Conservation (phyloP, 257 asterid genomes). For the Mitragyna speciosa region DNA sequence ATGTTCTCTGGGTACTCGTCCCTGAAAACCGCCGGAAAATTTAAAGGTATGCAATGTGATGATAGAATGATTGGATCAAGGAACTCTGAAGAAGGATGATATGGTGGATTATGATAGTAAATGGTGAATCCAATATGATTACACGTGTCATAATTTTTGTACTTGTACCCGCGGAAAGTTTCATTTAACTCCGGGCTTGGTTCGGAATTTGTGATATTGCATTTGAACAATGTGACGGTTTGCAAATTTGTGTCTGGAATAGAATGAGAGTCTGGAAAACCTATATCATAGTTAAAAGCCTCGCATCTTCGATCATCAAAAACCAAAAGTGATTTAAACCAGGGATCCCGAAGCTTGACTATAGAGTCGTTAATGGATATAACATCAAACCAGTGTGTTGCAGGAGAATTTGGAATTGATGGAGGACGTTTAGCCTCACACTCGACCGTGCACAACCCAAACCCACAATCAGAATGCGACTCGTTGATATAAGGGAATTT, state of each 20-base stretch:
- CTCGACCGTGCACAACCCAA: conserved; percentile 24
- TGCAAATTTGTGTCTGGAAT: conserved; percentile 15
- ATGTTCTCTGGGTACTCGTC: not conserved
- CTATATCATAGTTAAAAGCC: not conserved
- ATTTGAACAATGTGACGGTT: conserved; percentile 27
- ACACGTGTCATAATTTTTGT: not conserved
- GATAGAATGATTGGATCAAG: not conserved
- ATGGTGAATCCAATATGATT: no score
- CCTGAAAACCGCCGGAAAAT: not conserved
- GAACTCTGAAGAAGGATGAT: no score
- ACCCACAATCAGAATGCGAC: conserved; percentile 32
- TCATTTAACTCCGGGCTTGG: no score
- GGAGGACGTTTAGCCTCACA: conserved; percentile 13
- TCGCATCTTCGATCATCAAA: not conserved
- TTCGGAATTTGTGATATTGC: not conserved
- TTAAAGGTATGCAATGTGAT: not conserved
- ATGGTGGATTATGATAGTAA: no score
- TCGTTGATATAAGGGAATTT: conserved; percentile 21
- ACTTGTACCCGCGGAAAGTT: not conserved
- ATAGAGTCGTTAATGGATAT: not conserved
- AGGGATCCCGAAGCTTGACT: conserved; percentile 1
- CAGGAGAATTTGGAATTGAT: conserved; percentile 16
- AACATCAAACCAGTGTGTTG: conserved; percentile 7
- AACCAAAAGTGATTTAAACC: not conserved
- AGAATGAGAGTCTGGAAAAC: conserved; percentile 7